Conservation (phyloP, 306 rosid genomes). For the Cotoneaster glaucophyllus region DNA sequence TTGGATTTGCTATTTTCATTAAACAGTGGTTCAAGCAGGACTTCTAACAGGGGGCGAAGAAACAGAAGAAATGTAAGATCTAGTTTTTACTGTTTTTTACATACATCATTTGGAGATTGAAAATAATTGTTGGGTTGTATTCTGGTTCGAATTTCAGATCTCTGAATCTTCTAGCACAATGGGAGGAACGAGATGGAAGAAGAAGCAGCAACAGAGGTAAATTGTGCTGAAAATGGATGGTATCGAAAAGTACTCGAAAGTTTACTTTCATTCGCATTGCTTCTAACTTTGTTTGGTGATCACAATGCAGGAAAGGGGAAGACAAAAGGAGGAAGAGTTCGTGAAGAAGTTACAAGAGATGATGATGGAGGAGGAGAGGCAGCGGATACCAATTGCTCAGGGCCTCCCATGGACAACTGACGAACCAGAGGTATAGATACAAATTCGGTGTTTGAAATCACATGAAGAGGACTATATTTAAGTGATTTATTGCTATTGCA, state of each 20-base stretch:
- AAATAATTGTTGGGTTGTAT: slow-evolving; percentile 5
- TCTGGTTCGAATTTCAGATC: slow-evolving; percentile 43
- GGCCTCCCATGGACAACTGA: slow-evolving; percentile 98
- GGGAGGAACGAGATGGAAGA: slow-evolving; percentile 70
- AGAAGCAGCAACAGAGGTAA: slow-evolving; percentile 71
- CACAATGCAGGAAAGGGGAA: slow-evolving; percentile 75
- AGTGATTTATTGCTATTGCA: not conserved
- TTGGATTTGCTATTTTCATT: not conserved
- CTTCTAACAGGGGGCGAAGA: slow-evolving; percentile 53
- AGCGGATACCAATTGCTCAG: slow-evolving; percentile 78
- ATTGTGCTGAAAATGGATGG: not conserved
- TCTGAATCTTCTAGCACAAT: slow-evolving; percentile 47
- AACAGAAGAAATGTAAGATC: slow-evolving; percentile 81
- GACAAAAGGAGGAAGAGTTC: slow-evolving; percentile 70
- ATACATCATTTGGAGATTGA: not conserved
- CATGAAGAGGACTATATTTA: not conserved
- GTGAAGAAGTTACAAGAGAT: slow-evolving; percentile 67
- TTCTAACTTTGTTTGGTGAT: slow-evolving; percentile 18
- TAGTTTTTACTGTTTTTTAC: not conserved
- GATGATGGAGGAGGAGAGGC: slow-evolving; percentile 61
- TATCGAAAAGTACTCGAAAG: not conserved
- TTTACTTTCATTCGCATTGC: slow-evolving; percentile 1
- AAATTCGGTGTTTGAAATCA: not conserved
- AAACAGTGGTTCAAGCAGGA: slow-evolving; percentile 58
- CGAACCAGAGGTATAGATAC: slow-evolving; percentile 65